These are phyloP conservation scores for Dioscorea dumetorum DNA, from an alignment of 106 monocot genomes.

Conservation along the genomic window DNA sequence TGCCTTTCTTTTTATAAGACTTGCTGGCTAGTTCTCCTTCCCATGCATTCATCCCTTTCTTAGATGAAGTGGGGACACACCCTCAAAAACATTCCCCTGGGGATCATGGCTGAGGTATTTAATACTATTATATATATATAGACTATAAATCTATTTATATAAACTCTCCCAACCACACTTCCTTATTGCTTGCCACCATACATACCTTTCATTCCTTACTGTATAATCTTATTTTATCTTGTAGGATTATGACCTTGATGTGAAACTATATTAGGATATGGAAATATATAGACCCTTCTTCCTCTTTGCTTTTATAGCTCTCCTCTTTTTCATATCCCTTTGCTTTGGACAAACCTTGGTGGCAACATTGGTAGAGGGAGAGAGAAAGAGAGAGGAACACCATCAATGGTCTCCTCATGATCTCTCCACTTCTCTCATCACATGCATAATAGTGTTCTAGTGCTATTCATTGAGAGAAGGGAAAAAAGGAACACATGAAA, in stretches of 20 bases:
- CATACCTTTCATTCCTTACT: neutral
- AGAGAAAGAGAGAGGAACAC: neutral
- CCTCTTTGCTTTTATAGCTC: neutral
- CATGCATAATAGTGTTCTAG: neutral
- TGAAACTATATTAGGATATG: neutral
- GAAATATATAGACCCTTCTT: neutral
- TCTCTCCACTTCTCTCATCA: neutral
- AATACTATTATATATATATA: too few species aligned
- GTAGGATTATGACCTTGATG: neutral
- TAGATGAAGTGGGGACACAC: conserved; percentile 2
- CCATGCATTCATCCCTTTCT: neutral
- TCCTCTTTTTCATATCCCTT: neutral
- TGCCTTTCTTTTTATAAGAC: neutral
- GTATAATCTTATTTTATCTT: neutral
- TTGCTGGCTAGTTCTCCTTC: neutral
- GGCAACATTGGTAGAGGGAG: too few species aligned
- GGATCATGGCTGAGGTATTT: conserved; percentile 16
- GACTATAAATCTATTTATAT: too few species aligned
- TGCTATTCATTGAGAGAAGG: too few species aligned
- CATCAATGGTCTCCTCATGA: neutral
- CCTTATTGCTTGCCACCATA: neutral
- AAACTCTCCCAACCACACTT: neutral
- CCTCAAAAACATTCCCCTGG: conserved; percentile 39
- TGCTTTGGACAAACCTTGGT: neutral
- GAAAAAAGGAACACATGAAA: too few species aligned